Evolutionary conservation across 2,329 filamentous ascomycete species (phyloP), one percentile per base, ranked within the genome.

Genomic region (Elsinoe batatas): DNA sequence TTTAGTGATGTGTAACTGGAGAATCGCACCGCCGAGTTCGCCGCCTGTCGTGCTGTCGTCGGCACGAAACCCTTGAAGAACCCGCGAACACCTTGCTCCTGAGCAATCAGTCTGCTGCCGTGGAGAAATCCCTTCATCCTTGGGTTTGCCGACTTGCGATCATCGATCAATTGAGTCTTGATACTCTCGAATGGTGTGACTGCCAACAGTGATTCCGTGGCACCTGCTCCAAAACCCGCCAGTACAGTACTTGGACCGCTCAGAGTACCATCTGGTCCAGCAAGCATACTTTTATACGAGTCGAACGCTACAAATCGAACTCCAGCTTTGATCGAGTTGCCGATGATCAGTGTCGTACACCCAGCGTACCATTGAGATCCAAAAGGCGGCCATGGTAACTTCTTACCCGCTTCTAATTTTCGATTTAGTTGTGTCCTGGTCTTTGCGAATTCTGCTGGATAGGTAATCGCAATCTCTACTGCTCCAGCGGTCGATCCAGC

Each of bases 11-110:
- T 95, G 72, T 96, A 96, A 46, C 86, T 85, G 15, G 88, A 86
- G 72, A 98, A 98, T 13, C 93, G 82, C 1, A 88, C 87, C 1
- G 93, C 93, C 43, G 86, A 91, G 74, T 98, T 98, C 63, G 93
- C 91, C 11, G 91, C 89, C 72, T 98, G 93, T 53, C 93, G 81
- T 18, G 91, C 90, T 3, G 93, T 97, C 1, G 93, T 98, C 0
- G 93, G 93, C 7, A 94, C 84, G 65, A 98, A 93, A 20, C 93
- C 93, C 69, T 97, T 90, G 79, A 98, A 95, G 77, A 98, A 97
- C 49, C 91, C 93, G 35, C 85, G 80, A 36, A 96, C 68, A 20
- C 93, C 93, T 64, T 91, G 84, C 69, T 98, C 93, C 60, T 86
- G 83, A 37, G 84, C 85, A 59, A 98, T 97, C 58, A 97, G 80